A percentile compares a stretch with the other conserved stretches of the same genome.
These are phyloP conservation scores for Penicillium aurantiogriseum DNA, from an alignment of 2,329 filamentous ascomycete genomes.

Conservation along the genomic window DNA sequence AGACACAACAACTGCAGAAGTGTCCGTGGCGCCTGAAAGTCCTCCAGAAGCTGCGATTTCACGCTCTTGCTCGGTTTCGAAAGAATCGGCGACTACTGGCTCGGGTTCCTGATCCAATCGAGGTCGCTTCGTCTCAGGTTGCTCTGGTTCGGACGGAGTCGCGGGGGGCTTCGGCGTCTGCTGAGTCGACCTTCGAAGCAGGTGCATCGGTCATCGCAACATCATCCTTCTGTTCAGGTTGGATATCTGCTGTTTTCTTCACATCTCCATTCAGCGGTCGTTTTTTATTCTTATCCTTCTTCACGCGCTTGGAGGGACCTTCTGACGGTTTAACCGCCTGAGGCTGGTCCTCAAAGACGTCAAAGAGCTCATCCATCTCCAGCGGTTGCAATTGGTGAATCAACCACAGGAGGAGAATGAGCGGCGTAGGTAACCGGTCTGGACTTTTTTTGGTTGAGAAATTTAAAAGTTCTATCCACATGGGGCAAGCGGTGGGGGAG, in stretches of 20 bases:
- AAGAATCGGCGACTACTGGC: slow-evolving; percentile 86
- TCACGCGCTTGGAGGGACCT: slow-evolving; percentile 37
- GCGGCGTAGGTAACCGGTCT: slow-evolving; percentile 14
- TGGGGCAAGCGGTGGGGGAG: slow-evolving; percentile 28
- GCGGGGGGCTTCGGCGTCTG: slow-evolving; percentile 19
- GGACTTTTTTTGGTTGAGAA: slow-evolving; percentile 30
- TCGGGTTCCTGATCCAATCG: slow-evolving; percentile 62
- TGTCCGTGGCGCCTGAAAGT: slow-evolving; percentile 61
- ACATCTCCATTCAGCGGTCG: slow-evolving; percentile 78
- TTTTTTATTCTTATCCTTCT: slow-evolving; percentile 73
- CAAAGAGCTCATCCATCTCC: slow-evolving; percentile 75
- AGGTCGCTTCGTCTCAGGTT: slow-evolving; percentile 48
- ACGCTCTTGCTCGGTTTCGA: slow-evolving; percentile 91
- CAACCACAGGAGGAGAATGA: slow-evolving; percentile 18
- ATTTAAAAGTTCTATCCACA: slow-evolving; percentile 33
- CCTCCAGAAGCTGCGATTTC: slow-evolving; percentile 80
- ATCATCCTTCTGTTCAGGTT: slow-evolving; percentile 34
- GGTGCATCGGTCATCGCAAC: slow-evolving; percentile 22
- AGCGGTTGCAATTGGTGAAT: slow-evolving; percentile 12
- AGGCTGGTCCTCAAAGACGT: slow-evolving; percentile 72
- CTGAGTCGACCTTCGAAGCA: slow-evolving; percentile 17
- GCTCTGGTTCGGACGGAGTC: slow-evolving; percentile 34
- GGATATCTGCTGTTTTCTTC: slow-evolving; percentile 50
- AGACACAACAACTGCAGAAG: slow-evolving; percentile 70
- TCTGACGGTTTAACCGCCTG: slow-evolving; percentile 42